Evolutionary conservation across 2,329 filamentous ascomycete genomes (phyloP).

Genomic region (Grosmannia clavigera): DNA sequence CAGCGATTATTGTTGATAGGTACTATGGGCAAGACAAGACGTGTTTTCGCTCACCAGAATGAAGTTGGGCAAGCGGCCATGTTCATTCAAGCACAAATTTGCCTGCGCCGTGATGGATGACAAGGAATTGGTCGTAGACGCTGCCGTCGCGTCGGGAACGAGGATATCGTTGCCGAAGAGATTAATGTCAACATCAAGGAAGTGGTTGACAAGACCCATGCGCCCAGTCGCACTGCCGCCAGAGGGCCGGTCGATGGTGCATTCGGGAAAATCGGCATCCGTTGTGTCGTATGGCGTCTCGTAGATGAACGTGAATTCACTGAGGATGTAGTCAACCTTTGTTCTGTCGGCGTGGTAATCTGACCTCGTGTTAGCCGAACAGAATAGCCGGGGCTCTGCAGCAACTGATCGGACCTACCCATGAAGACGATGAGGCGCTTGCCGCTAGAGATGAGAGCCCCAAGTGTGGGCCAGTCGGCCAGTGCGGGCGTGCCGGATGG

Average conservation of each 20-base stretch:
- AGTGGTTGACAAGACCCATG: conserved; percentile 49
- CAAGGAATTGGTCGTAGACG: conserved; percentile 33
- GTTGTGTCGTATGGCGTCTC: conserved; percentile 61
- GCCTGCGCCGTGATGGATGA: conserved; percentile 31
- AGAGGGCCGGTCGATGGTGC: conserved; percentile 50
- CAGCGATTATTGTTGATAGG: too few species aligned
- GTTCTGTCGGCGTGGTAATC: conserved; percentile 44
- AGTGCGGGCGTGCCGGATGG: conserved; percentile 29
- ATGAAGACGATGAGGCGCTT: conserved; percentile 61
- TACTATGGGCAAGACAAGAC: not conserved
- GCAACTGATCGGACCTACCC: conserved; percentile 27
- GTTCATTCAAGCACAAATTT: conserved; percentile 18
- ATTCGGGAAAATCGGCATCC: conserved; percentile 47
- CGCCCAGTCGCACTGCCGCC: conserved; percentile 24
- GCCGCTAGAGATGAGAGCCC: conserved; percentile 47
- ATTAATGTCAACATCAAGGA: conserved; percentile 35
- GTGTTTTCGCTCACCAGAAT: conserved; percentile 13
- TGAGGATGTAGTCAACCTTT: conserved; percentile 48
- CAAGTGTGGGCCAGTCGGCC: conserved; percentile 57
- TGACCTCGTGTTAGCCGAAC: conserved; percentile 20
- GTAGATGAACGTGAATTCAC: conserved; percentile 50
- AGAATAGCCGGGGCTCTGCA: too few species aligned
- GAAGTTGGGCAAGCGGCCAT: conserved; percentile 23
- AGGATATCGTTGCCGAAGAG: conserved; percentile 16
- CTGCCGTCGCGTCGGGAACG: conserved; percentile 17